Base-by-base conservation (phyloP, 2,329 filamentous ascomycete species). In the Epichloe glyceriae region DNA sequence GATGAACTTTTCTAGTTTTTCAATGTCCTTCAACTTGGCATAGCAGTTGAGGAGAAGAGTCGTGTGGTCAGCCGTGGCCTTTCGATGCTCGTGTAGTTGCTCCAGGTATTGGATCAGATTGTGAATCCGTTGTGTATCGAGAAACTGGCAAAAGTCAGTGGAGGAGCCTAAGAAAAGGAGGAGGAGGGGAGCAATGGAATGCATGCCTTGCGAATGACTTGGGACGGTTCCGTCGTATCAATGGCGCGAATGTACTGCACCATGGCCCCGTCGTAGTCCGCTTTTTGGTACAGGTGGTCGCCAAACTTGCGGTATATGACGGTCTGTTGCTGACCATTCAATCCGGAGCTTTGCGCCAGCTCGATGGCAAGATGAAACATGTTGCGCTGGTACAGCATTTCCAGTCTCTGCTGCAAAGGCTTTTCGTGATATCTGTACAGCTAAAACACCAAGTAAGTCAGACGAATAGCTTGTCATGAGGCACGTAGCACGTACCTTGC, bases 181-280 rank as follows among this genome's bases (percentile, higher is more conserved):
- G 3, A 4, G 1, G 2, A n/a, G 26, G 6, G 1, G 2, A n/a
- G 26, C 12, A 15, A 19, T 0, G 14, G 19, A 17, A 12, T 10
- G 17, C 59, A 48, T 62, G 86, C 85, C 72, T 95, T 96, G 59
- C 91, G 80, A 61, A 97, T 96, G 45, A 97, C 88, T 62, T 96
- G 91, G 2, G 91, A 96, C 6, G 91, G 91, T 61, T 97, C 91
- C 0, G 91, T 97, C 53, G 88, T 93, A 62, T 96, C 90, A 53
- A 98, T 96, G 0, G 94, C 91, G 58, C 88, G 86, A 55, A 98
- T 82, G 63, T 98, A 98, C 65, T 97, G 93, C 60, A 94, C 85
- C 94, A 98, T 98, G n/a, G 94, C 90, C 6, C 87, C 93, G 62
- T 98, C 93, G 62, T 91, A 98, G 62, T 96, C 90, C 4, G 86